Percentiles rank a stretch among this genome's conserved stretches.
These are phyloP conservation scores for Carex cristatella DNA, from an alignment of 176 grass and related monocot species.

Conservation along the genomic window DNA sequence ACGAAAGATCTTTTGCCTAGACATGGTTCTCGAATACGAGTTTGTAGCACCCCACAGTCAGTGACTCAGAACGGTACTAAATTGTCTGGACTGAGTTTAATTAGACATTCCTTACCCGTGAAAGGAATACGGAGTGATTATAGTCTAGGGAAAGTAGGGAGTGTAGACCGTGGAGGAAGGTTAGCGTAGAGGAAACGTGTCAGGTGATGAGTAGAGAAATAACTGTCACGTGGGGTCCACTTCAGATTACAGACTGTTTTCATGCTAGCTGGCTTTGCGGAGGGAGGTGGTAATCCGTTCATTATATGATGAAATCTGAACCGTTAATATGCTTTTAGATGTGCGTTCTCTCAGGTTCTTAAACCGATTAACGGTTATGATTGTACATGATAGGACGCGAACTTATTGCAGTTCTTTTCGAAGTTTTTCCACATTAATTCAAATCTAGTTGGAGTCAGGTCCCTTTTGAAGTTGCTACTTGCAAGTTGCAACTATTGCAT, in stretches of 20 bases:
- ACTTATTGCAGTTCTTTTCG: neutral
- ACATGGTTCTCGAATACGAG: neutral
- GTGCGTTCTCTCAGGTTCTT: neutral
- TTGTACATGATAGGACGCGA: neutral
- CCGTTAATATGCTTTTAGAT: neutral
- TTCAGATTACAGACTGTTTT: neutral
- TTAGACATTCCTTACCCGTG: neutral
- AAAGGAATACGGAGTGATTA: neutral
- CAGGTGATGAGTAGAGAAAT: neutral
- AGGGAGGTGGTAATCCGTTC: no score
- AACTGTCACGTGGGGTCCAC: neutral
- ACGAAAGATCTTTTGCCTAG: neutral
- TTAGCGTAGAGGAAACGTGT: neutral
- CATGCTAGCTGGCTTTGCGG: neutral
- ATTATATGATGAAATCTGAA: neutral
- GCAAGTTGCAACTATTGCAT: neutral
- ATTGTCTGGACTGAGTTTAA: neutral
- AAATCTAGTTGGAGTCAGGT: neutral
- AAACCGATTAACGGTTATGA: neutral
- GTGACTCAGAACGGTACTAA: neutral
- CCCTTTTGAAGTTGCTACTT: neutral
- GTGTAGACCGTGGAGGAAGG: neutral
- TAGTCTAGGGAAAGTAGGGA: neutral
- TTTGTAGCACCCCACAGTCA: neutral
- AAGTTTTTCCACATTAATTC: neutral